Evolutionary conservation across 2,329 filamentous ascomycete genomes (phyloP), one percentile per base, ranked within the genome.

Genomic region (Sclerotinia sclerotiorum): DNA sequence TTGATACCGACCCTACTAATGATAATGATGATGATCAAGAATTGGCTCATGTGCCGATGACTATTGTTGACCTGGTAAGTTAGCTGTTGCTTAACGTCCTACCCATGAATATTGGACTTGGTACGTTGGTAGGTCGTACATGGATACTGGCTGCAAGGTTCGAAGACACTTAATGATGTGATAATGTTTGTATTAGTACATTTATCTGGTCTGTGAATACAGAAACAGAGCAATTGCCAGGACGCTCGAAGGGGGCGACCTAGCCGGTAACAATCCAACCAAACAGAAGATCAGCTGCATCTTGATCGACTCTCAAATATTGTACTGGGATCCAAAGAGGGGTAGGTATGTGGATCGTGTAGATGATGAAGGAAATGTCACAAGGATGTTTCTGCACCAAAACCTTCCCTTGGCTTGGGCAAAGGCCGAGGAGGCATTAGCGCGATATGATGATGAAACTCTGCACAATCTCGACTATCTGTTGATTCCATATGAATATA

Each of bases 381-480:
- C 42, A 29, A 5, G 5, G 15, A 44, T 2, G 1, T 5, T 49
- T 5, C 4, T n/a, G 1, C 5, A 24, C 8, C 60, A 63, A 63
- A 32, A 63, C 60, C 39, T 63, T 19, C 7, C 60, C 5, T 21
- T 19, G 21, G 46, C 60, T 15, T 63, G 60, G 60, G 3, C 2
- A 39, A 27, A 27, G n/a, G 24, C 44, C 15, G 17, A 27, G 32
- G 15, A 63, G 8, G 60, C 46, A 51, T 17, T 63, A 11, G 29
- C 21, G 15, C 46, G 27, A 32, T 62, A 63, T 51, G 51, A 57
- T 10, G 44, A 48, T 2, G 64, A 66, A 21, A 57, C 52, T 3
- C 21, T 66, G 15, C 17, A 8, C 4, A 66, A 66, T 21, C 27
- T 66, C 15, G 64, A 66, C 44, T 66, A 66, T 27, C 11, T 66